Conservation (phyloP, 306 rosid species). For the Oxytropis ochrocephala region DNA sequence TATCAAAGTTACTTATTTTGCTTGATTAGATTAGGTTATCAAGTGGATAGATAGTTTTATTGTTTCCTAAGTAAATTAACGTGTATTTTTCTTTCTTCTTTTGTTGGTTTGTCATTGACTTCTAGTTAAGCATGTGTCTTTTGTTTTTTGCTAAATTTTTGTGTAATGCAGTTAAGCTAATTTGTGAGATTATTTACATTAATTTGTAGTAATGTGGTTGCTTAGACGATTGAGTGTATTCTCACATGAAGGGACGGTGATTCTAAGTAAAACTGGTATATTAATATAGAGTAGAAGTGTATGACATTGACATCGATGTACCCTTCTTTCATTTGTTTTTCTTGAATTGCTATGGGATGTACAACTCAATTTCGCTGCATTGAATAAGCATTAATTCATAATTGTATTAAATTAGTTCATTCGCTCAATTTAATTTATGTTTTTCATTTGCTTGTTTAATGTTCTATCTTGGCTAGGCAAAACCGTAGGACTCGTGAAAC, state of each 20-base stretch:
- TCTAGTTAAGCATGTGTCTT: neutral
- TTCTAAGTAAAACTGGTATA: neutral
- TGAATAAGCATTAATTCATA: too few relatives aligned
- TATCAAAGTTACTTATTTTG: neutral
- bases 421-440: neutral
- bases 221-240: neutral
- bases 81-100: too few relatives aligned
- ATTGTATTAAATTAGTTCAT: neutral
- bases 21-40: neutral
- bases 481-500: neutral
- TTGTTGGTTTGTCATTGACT: too few relatives aligned
- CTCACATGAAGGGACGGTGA: neutral
- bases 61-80: too few relatives aligned
- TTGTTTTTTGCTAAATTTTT: neutral
- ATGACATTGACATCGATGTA: neutral
- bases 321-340: neutral
- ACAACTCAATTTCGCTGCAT: neutral
- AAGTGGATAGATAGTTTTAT: neutral
- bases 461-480: neutral
- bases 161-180: neutral
- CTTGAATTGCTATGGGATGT: neutral
- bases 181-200: too few relatives aligned
- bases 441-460: neutral
- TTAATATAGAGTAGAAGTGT: neutral
- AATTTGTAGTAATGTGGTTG: neutral